Evolutionary conservation across 208 protist genomes (phyloP).

Genomic region (Wallacemonas collosoma): DNA sequence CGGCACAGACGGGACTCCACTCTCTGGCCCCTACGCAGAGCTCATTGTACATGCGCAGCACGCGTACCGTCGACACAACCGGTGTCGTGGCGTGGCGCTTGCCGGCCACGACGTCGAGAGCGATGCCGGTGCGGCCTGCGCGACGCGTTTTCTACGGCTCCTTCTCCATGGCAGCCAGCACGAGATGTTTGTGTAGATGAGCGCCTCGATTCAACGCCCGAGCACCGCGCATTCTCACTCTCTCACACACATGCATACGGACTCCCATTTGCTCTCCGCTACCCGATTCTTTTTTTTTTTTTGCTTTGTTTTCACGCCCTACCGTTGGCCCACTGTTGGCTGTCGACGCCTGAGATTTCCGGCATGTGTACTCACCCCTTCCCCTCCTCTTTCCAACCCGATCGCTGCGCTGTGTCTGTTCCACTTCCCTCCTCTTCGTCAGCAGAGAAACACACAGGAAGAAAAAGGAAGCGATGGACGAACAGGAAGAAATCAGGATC

Average conservation of each 20-base stretch:
- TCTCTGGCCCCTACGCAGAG: constrained; percentile 1
- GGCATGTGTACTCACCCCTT: too few relatives aligned
- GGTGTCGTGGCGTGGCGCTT: not conserved
- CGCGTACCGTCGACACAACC: not conserved
- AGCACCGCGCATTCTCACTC: not conserved
- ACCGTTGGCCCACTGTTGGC: too few relatives aligned
- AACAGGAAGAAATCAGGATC: too few relatives aligned
- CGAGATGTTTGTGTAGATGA: not conserved
- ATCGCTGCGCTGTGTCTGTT: not conserved
- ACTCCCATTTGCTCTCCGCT: not conserved
- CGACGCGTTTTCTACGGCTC: not conserved
- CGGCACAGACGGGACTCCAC: not conserved
- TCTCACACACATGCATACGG: not conserved
- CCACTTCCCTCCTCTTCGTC: not conserved
- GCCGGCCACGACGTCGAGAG: not conserved
- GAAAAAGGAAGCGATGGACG: too few relatives aligned
- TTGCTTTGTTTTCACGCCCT: not conserved
- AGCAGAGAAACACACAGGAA: not conserved
- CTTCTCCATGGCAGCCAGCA: constrained; percentile 11
- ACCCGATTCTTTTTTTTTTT: constrained; percentile 9
- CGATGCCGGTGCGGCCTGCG: not conserved
- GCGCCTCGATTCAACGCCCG: too few relatives aligned
- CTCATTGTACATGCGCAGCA: not conserved
- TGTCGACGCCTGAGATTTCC: too few relatives aligned
- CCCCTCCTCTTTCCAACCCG: too few relatives aligned